These are phyloP conservation scores for Lipomyces chichibuensis DNA, from an alignment of 805 yeast species.

Conservation along the genomic window DNA sequence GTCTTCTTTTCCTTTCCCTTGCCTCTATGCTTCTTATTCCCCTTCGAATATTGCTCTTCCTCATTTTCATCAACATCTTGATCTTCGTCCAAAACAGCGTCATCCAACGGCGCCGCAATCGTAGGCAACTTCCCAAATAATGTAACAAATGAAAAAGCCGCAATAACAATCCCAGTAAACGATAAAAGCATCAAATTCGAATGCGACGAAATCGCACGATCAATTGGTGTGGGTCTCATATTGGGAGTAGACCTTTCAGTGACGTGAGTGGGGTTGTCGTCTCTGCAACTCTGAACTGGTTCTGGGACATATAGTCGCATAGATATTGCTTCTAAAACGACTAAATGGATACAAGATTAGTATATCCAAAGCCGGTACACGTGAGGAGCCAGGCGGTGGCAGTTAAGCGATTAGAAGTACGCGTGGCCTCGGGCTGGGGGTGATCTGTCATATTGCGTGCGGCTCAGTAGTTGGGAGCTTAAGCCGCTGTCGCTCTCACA, in stretches of 20 bases:
- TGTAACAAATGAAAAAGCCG: slow-evolving; percentile 34
- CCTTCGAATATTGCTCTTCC: background rate
- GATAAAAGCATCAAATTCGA: slow-evolving; percentile 36
- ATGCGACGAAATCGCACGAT: slow-evolving; percentile 32
- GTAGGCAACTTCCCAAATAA: slow-evolving; percentile 12
- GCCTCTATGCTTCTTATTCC: background rate
- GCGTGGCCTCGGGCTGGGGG: background rate
- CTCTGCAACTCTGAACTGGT: background rate
- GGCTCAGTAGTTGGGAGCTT: background rate
- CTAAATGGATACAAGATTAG: background rate
- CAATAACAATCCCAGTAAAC: slow-evolving; percentile 39
- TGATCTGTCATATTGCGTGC: background rate
- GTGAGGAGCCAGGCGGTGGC: background rate
- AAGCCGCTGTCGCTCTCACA: no score
- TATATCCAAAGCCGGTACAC: background rate
- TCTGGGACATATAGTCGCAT: background rate
- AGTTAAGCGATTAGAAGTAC: background rate
- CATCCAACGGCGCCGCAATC: background rate
- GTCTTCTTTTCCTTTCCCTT: background rate
- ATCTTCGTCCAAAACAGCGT: background rate
- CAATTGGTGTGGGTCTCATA: slow-evolving; percentile 34
- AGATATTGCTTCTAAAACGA: background rate
- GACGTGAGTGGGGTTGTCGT: background rate
- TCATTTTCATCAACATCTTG: background rate
- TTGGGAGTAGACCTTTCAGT: background rate